phyloP scores from a whole-genome alignment of 352 stramenopile genomes.

The Elongisporangium senticosum region DNA sequence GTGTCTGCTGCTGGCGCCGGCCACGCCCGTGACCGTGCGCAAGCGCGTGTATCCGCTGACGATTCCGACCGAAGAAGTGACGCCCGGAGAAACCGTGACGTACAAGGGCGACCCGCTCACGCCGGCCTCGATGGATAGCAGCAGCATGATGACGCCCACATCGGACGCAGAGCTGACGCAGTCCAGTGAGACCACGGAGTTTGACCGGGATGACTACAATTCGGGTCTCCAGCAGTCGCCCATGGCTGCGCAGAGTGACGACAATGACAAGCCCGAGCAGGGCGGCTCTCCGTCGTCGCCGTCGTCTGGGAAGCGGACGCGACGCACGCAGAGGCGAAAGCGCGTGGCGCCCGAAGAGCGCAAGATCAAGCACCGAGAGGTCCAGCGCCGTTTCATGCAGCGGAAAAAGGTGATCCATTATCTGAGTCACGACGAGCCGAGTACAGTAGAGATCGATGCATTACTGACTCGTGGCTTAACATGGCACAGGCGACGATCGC shows the following conservation, averaged over 20 bases:
- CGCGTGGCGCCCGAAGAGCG: constrained; percentile 31
- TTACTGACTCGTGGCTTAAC: not conserved
- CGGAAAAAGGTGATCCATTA: constrained; percentile 29
- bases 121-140: not conserved
- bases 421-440: not conserved
- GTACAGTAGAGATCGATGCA: not conserved
- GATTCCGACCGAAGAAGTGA: not conserved
- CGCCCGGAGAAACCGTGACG: not conserved
- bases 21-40: too few species aligned
- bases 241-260: not conserved
- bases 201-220: not conserved
- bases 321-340: constrained; percentile 12
- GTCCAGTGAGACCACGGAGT: not conserved
- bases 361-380: constrained; percentile 44
- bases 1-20: constrained; percentile 22
- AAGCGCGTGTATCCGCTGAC: not conserved
- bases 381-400: constrained; percentile 47
- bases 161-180: not conserved
- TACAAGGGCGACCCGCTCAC: not conserved
- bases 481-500: constrained; percentile 17
- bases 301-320: constrained; percentile 9
- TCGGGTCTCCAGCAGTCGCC: not conserved
- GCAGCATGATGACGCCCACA: not conserved
- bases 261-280: not conserved
- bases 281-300: not conserved